A percentile compares a stretch with the other conserved stretches of the same genome.
phyloP scores from a whole-genome alignment of 1,284 basidiomycete species.

The Thelephora terrestris region DNA sequence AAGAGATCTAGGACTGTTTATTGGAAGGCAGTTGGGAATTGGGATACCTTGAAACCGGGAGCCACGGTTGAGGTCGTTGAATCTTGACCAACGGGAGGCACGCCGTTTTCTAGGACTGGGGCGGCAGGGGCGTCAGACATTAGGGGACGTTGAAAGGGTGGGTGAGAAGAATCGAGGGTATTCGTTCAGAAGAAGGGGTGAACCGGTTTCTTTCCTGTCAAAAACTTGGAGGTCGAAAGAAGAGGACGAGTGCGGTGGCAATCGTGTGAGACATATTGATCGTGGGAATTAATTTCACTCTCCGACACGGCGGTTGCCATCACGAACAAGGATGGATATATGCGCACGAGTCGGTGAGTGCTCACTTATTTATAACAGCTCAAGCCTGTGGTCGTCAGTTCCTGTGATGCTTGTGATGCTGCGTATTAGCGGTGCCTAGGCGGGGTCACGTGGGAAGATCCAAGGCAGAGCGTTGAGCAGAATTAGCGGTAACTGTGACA shows the following conservation, averaged over 20 bases:
- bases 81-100: constrained; percentile 64
- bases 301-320: constrained; percentile 5
- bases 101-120: constrained; percentile 69
- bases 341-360: no score
- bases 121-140: constrained; percentile 84
- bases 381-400: no score
- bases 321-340: no score
- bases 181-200: constrained; percentile 49
- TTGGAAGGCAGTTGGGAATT: constrained; percentile 9
- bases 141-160: constrained; percentile 21
- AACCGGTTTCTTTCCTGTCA: constrained; percentile 71
- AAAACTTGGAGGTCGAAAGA: constrained; percentile 63
- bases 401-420: no score
- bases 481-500: no score
- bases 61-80: constrained; percentile 47
- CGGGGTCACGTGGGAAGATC: no score
- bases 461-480: no score
- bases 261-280: constrained; percentile 10
- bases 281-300: constrained; percentile 19
- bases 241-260: constrained; percentile 32
- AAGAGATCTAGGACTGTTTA: constrained; percentile 11
- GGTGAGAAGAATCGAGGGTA: constrained; percentile 42
- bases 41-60: constrained; percentile 61
- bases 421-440: no score
- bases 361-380: no score